Evolutionary conservation across 768 basidiomycete species (phyloP), one percentile per base, ranked within the genome.

Genomic region (Stropharia rugosoannulata): DNA sequence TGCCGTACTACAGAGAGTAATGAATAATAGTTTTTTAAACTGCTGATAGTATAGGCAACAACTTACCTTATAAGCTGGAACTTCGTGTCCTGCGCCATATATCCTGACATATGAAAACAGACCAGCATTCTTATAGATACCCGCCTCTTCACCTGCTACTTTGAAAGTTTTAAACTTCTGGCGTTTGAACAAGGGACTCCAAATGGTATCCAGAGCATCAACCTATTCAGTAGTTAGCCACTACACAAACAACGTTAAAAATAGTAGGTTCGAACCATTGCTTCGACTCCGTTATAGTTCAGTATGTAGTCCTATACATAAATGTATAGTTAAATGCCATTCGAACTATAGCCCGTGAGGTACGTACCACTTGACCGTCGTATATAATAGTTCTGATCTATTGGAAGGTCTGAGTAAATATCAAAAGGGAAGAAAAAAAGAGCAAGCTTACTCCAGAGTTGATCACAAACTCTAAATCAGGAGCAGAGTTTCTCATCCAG

Each of bases 111-210:
- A 85, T 7, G 82, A 82, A 65, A 77, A 73, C 1, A 72, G 80
- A 10, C 83, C 83, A 4, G 83, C 82, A 55, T 82, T 83, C 71
- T 85, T 85, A 70, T 70, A 83, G 35, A 79, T 66, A 3, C 83
- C 84, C 4, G 84, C 70, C 2, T 65, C 54, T 53, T 78, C 72
- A 0, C 84, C 84, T 1, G 71, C 63, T 13, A 86, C 83, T 0
- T 72, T 82, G 67, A 74, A 85, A 44, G 73, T 72, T 10, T 73
- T 58, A 65, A 82, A 83, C 0, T 61, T 16, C 60, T 81, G 78
- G 41, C 69, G 49, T 40, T 75, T 68, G 62, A 73, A 84, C 19
- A 69, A 18, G 0, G 73, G 15, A 2, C 73, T 75, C 65, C 80
- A 80, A 56, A 73, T 65, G 22, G 82, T 83, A 40, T 78, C 62